These are phyloP conservation scores for Pleoardoris graminearum DNA, from an alignment of 2,329 filamentous ascomycete species.

Conservation along the genomic window DNA sequence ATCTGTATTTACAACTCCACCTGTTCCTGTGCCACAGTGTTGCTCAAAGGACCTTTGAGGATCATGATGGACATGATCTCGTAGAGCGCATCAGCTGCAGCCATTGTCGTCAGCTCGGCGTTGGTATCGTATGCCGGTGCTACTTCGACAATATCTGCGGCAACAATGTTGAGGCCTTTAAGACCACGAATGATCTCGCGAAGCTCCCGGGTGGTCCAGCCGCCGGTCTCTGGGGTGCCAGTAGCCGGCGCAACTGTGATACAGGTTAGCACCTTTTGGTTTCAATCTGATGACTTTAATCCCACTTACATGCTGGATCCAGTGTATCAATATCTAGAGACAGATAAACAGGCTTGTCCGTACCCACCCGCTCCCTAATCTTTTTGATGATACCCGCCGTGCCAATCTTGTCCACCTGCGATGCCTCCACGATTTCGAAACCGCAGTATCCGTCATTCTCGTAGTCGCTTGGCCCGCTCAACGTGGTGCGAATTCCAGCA, in stretches of 20 bases:
- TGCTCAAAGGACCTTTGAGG: conserved; percentile 71
- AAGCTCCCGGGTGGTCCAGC: conserved; percentile 74
- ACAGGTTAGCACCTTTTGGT: conserved; percentile 7
- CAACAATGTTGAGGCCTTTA: conserved; percentile 70
- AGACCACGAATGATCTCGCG: conserved; percentile 71
- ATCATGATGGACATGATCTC: conserved; percentile 84
- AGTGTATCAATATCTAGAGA: conserved; percentile 87
- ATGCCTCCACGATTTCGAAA: conserved; percentile 78
- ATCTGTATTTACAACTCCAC: background rate
- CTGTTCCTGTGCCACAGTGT: background rate
- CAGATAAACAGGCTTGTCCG: conserved; percentile 74
- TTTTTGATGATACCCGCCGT: conserved; percentile 76
- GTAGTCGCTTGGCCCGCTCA: conserved; percentile 78
- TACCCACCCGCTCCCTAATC: conserved; percentile 75
- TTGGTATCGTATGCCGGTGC: conserved; percentile 74
- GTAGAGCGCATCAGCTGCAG: conserved; percentile 70
- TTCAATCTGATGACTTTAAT: background rate
- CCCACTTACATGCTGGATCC: conserved; percentile 71
- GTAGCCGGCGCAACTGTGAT: conserved; percentile 68
- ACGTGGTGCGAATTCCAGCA: conserved; percentile 81
- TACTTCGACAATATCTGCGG: conserved; percentile 74
- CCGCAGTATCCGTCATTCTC: conserved; percentile 85
- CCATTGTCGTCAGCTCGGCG: conserved; percentile 74
- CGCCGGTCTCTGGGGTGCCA: conserved; percentile 75
- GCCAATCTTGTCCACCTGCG: conserved; percentile 70